A percentile compares a stretch with the other conserved stretches of the same genome.
Conservation (phyloP, 176 grass and related monocot genomes). For the Musa acuminata region DNA sequence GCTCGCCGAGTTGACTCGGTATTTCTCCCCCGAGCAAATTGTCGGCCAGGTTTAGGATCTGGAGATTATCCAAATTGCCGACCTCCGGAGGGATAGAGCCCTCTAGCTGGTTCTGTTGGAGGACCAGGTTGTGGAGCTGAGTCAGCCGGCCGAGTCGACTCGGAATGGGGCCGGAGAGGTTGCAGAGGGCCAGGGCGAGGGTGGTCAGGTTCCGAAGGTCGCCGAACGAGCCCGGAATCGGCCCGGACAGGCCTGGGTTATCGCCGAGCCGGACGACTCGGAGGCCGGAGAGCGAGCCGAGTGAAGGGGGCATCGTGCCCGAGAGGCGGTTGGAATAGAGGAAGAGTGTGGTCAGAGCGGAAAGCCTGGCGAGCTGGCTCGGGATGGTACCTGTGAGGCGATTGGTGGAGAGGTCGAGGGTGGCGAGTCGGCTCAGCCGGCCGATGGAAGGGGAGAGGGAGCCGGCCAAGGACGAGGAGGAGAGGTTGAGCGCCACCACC, state of each 20-base stretch:
- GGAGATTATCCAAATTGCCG: conserved; percentile 40
- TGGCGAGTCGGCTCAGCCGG: conserved; percentile 33
- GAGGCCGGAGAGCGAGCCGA: conserved; percentile 44
- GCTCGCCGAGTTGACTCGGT: conserved; percentile 39
- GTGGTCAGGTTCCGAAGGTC: conserved; percentile 46
- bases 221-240: conserved; percentile 43
- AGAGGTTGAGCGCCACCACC: conserved; percentile 67
- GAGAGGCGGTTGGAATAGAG: conserved; percentile 71
- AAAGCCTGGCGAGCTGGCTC: conserved; percentile 31
- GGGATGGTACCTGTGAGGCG: conserved; percentile 42
- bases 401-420: conserved; percentile 75
- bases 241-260: conserved; percentile 46
- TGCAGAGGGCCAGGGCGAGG: conserved; percentile 59
- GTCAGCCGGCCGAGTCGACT: conserved; percentile 27
- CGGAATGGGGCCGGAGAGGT: conserved; percentile 59
- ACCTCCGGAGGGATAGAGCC: conserved; percentile 52
- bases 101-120: conserved; percentile 48
- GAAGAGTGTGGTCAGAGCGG: conserved; percentile 27
- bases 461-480: conserved; percentile 39
- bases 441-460: conserved; percentile 35
- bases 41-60: conserved; percentile 59
- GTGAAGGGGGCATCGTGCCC: conserved; percentile 36
- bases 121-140: conserved; percentile 36
- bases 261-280: conserved; percentile 49
- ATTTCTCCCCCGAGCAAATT: conserved; percentile 50